Conservation (phyloP, 1,139 yeast genomes). For the Yamadazyma membranifaciens region DNA sequence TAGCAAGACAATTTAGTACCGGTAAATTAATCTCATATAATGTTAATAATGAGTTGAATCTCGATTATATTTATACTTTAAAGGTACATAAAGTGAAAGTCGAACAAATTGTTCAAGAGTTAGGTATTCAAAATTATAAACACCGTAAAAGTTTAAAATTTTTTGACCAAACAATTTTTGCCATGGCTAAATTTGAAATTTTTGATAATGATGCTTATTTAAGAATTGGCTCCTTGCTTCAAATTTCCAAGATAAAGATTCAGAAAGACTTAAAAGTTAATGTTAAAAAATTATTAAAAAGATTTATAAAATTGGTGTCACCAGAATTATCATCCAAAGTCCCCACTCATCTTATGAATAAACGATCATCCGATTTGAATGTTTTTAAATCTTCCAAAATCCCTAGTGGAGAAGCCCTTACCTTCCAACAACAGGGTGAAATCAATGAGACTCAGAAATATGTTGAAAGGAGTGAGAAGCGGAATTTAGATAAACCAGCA, state of each 20-base stretch:
- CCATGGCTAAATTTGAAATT: neutral
- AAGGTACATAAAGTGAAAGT: neutral
- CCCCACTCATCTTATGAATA: neutral
- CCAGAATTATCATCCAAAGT: neutral
- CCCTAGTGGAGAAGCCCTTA: conserved; percentile 5
- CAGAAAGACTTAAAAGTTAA: too few species aligned
- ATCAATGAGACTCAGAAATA: conserved; percentile 7
- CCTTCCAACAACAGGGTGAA: conserved; percentile 6
- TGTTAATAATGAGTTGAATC: neutral
- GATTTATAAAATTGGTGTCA: conserved; percentile 1
- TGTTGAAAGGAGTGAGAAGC: neutral
- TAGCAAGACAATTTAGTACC: neutral
- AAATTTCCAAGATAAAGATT: too few species aligned
- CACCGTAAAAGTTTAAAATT: neutral
- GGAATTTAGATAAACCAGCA: neutral
- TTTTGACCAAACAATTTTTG: neutral
- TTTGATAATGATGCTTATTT: neutral
- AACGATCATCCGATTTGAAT: neutral
- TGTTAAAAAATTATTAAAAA: neutral
- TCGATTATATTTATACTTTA: conserved; percentile 1
- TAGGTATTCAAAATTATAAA: neutral
- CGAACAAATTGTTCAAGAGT: neutral
- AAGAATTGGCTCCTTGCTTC: neutral
- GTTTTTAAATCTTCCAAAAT: conserved; percentile 5
- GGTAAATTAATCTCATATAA: conserved; percentile 1